Evolutionary conservation across 106 monocot genomes (phyloP).

Genomic region (Apostasia ramifera): DNA sequence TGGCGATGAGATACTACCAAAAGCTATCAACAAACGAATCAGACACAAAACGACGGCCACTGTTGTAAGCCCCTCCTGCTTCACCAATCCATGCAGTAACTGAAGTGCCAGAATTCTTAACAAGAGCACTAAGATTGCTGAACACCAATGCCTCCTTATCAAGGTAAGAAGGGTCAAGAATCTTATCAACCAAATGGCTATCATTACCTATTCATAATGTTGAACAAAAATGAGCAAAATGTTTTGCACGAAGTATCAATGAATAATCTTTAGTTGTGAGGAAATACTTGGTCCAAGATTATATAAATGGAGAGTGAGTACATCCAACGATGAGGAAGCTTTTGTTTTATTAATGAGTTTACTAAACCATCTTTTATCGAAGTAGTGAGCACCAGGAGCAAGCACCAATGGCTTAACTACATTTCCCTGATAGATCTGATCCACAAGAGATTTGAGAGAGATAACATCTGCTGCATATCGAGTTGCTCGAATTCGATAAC

Average conservation of each 20-base stretch:
- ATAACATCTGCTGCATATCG: conserved; percentile 68
- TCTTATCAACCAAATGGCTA: conserved; percentile 49
- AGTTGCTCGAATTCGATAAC: conserved; percentile 45
- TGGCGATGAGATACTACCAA: neutral
- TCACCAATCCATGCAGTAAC: conserved; percentile 65
- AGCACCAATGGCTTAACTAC: conserved; percentile 52
- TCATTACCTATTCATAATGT: conserved; percentile 39
- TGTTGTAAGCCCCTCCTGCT: conserved; percentile 69
- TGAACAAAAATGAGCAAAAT: neutral
- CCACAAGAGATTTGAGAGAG: conserved; percentile 43
- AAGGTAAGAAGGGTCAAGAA: conserved; percentile 67
- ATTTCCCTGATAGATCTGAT: conserved; percentile 38
- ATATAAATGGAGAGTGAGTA: conserved; percentile 87
- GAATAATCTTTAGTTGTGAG: neutral
- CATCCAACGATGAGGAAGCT: conserved; percentile 49
- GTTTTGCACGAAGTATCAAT: neutral
- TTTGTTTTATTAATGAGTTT: conserved; percentile 53
- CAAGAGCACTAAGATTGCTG: conserved; percentile 37
- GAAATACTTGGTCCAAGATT: conserved; percentile 78
- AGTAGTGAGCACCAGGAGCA: conserved; percentile 65
- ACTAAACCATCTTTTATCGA: conserved; percentile 63
- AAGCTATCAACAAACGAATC: conserved; percentile 72
- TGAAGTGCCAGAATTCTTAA: conserved; percentile 31
- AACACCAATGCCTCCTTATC: conserved; percentile 44
- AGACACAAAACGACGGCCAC: conserved; percentile 55